Conservation (phyloP, 2,329 filamentous ascomycete genomes). For the Neophaeococcomyces aloes region DNA sequence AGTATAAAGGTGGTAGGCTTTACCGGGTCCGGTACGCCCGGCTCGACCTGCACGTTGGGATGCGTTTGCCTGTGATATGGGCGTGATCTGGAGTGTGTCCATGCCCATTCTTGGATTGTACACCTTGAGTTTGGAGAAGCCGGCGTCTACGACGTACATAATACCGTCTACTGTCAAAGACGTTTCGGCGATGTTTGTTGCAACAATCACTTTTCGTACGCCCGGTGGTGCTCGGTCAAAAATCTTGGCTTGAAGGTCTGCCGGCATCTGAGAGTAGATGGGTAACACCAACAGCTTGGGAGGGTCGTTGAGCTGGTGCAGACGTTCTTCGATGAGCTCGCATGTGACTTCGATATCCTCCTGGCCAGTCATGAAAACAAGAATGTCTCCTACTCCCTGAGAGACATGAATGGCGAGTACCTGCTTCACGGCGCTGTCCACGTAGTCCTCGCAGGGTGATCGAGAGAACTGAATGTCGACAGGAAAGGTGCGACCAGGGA, state of each 20-base stretch:
- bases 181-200: constrained; percentile 96
- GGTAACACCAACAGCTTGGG: constrained; percentile 89
- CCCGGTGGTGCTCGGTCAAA: constrained; percentile 85
- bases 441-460: constrained; percentile 93
- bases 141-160: constrained; percentile 96
- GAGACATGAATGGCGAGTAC: constrained; percentile 93
- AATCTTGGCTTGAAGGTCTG: constrained; percentile 93
- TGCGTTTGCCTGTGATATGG: constrained; percentile 92
- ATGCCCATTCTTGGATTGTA: constrained; percentile 99
- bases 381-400: constrained; percentile 81
- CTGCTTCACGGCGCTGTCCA: constrained; percentile 93
- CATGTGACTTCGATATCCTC: constrained; percentile 98
- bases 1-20: constrained; percentile 87
- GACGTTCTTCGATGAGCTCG: constrained; percentile 76
- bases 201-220: constrained; percentile 93
- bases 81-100: constrained; percentile 96
- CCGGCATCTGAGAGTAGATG: constrained; percentile 99
- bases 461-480: constrained; percentile 94
- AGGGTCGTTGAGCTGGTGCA: constrained; percentile 84
- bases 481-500: constrained; percentile 90
- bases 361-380: constrained; percentile 98
- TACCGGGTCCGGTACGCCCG: constrained; percentile 87
- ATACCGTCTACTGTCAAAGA: constrained; percentile 97
- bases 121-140: constrained; percentile 95
- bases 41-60: constrained; percentile 88